Base-by-base conservation (phyloP, 2,329 filamentous ascomycete species). In the Bipolaris sorokiniana region DNA sequence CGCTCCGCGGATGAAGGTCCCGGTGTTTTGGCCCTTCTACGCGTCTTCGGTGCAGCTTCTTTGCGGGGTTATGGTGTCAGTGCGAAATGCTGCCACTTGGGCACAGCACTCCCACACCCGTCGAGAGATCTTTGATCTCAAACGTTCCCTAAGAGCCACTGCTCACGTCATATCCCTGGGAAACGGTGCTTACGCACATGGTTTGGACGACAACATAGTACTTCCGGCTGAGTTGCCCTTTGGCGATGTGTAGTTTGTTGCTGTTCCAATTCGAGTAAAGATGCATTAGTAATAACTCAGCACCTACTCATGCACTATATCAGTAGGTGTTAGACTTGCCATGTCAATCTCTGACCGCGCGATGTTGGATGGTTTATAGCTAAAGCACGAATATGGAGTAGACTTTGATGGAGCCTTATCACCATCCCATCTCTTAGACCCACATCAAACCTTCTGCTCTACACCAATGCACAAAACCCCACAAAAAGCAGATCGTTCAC, bases 31-130 rank as follows among this genome's bases (percentile, higher is more conserved):
- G 13, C 26, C 10, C 44, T 51, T 56, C 53, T 47, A 56, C 34
- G 48, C 26, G 33, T 31, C 40, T 56, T 56, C 53, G 53, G 42
- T 56, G 41, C 48, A 51, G 34, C 18, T 31, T 41, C 34, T 46
- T 40, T 53, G 45, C 53, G 50, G 40, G 54, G 48, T 52, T 42
- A 18, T 38, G 20, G 41, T 52, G 42, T 16, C 31, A 28, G 47
- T 52, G 42, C 28, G 13, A 46, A 33, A 33, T 46, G 18, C 34
- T 46, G 42, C 42, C 48, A 34, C 52, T 26, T 22, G 34, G 28
- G 18, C 34, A 55, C 9, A 26, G 47, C 47, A 34, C 48, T 40
- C 44, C 26, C 51, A 54, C 34, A 38, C 34, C 42, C 23, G 42
- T 40, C 18, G 9, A 31, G 26, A 3, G 22, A 23, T 22, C 22